These are phyloP conservation scores for Lentinula sp. DNA, from an alignment of 768 basidiomycete species.

Conservation along the genomic window DNA sequence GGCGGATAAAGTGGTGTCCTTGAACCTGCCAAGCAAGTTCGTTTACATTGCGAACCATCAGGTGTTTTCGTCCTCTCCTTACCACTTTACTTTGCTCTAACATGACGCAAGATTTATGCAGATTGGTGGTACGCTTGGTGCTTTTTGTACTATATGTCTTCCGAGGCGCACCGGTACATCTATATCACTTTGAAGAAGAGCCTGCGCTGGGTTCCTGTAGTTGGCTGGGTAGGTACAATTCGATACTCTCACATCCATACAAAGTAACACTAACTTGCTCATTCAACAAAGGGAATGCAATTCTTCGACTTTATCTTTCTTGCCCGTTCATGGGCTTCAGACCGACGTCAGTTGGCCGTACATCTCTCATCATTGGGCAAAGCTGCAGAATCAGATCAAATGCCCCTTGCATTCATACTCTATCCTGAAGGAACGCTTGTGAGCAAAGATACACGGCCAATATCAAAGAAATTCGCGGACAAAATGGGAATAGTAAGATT, in stretches of 20 bases:
- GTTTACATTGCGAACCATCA: constrained; percentile 93
- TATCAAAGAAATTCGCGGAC: constrained; percentile 83
- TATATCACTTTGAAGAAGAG: constrained; percentile 92
- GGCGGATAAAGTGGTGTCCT: constrained; percentile 47
- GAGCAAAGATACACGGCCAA: constrained; percentile 77
- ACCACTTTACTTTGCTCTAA: neutral
- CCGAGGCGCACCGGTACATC: constrained; percentile 62
- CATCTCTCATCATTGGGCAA: constrained; percentile 66
- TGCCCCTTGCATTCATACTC: constrained; percentile 75
- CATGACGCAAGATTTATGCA: constrained; percentile 50
- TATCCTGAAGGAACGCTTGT: constrained; percentile 97
- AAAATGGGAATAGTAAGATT: constrained; percentile 82
- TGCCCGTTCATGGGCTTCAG: constrained; percentile 85
- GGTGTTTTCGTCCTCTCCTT: constrained; percentile 31
- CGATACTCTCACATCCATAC: constrained; percentile 1
- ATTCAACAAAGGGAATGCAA: constrained; percentile 70
- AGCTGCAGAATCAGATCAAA: constrained; percentile 60
- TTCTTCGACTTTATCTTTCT: constrained; percentile 93
- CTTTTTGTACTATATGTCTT: constrained; percentile 63
- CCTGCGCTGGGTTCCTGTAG: constrained; percentile 77
- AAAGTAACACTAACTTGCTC: neutral
- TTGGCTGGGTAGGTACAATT: constrained; percentile 69
- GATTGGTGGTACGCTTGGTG: constrained; percentile 92
- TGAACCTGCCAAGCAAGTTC: constrained; percentile 73
- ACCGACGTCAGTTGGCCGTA: constrained; percentile 59